These are phyloP conservation scores for Limnanthes douglasii DNA, from an alignment of 345 rosid genomes.

Conservation along the genomic window DNA sequence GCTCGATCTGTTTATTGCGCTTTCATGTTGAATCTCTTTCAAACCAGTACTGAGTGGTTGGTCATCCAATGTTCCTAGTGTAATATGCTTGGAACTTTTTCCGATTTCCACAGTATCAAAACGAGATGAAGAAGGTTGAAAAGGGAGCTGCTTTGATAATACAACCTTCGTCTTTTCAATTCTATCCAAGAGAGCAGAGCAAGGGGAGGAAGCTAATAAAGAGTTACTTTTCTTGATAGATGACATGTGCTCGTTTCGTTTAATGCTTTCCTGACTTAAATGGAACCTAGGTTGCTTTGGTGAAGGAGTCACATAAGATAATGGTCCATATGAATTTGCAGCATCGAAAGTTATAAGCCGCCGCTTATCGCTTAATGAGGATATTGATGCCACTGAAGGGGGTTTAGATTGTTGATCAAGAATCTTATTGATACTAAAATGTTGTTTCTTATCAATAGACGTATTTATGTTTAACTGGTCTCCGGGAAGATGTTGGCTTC, in stretches of 20 bases:
- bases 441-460: slow-evolving; percentile 2
- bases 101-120: slow-evolving; percentile 14
- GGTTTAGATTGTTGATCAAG: slow-evolving; percentile 12
- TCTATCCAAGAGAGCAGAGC: slow-evolving; percentile 27
- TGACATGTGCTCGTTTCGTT: slow-evolving; percentile 17
- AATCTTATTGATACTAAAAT: slow-evolving; percentile 6
- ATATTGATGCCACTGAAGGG: slow-evolving; percentile 20
- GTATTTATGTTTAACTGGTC: slow-evolving; percentile 9
- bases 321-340: slow-evolving; percentile 15
- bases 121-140: slow-evolving; percentile 19
- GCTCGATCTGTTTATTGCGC: slow-evolving; percentile 8
- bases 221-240: slow-evolving; percentile 29
- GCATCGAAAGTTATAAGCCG: slow-evolving; percentile 13
- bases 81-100: slow-evolving; percentile 9
- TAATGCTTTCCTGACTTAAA: slow-evolving; percentile 25
- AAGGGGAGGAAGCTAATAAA: slow-evolving; percentile 27
- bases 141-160: slow-evolving; percentile 19
- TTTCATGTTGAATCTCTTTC: slow-evolving; percentile 8
- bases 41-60: slow-evolving; percentile 10
- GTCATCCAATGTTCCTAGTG: slow-evolving; percentile 21
- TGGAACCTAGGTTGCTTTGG: slow-evolving; percentile 25
- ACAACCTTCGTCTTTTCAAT: slow-evolving; percentile 32
- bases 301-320: slow-evolving; percentile 41
- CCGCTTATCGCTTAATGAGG: slow-evolving; percentile 18
- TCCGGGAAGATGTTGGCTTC: slow-evolving; percentile 11